Conservation (phyloP, 495 filamentous ascomycete genomes). For the Rusavskia elegans region DNA sequence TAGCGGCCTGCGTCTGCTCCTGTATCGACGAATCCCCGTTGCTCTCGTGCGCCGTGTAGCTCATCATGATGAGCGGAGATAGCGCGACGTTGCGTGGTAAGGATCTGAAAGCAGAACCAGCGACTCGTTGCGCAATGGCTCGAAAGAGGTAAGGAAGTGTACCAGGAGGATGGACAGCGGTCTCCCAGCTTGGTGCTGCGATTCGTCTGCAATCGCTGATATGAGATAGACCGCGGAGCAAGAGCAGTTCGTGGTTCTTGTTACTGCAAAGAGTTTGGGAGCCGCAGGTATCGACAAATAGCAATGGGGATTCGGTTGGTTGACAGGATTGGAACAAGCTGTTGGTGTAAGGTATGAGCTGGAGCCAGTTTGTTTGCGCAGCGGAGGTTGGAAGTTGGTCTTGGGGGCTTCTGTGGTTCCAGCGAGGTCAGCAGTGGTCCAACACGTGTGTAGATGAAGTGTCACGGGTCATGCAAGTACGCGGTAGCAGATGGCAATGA, state of each 20-base stretch:
- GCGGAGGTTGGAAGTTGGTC: neutral
- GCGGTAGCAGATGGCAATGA: neutral
- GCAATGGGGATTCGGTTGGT: neutral
- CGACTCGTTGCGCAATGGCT: neutral
- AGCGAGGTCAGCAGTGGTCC: constrained; percentile 5
- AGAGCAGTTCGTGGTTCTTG: neutral
- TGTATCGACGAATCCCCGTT: neutral
- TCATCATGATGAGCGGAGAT: neutral
- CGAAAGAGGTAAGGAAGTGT: neutral
- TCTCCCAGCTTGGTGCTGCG: neutral
- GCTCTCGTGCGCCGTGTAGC: neutral
- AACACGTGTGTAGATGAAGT: constrained; percentile 5
- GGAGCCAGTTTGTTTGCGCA: neutral
- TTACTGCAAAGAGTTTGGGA: neutral
- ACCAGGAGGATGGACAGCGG: neutral
- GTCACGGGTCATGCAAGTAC: constrained; percentile 8
- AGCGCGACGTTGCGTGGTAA: neutral
- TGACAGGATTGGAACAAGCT: neutral
- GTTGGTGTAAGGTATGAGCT: too few relatives aligned
- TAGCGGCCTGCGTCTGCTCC: neutral
- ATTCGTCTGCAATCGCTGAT: neutral
- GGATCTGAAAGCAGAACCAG: too few relatives aligned
- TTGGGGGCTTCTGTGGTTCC: neutral
- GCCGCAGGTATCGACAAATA: neutral
- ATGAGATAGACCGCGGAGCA: neutral